Evolutionary conservation across 2,329 filamentous ascomycete species (phyloP), one percentile per base, ranked within the genome.

Genomic region (Trichophyton benhamiae): DNA sequence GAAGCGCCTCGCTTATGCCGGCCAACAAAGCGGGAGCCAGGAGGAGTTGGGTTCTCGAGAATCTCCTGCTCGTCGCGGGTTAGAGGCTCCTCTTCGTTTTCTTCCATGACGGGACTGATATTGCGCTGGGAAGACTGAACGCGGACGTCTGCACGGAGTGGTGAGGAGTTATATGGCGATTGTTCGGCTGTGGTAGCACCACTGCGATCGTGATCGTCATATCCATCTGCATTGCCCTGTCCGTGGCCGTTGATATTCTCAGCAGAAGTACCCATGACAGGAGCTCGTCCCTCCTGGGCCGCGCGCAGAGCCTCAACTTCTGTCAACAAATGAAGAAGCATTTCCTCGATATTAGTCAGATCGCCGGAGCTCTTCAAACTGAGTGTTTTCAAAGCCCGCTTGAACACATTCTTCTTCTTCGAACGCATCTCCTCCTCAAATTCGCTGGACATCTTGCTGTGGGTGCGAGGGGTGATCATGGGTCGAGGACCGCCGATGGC

Each of bases 401-500:
- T 88, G 77, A 97, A 94, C n/a, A 99, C 83, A 70, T 90, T 96
- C 75, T 90, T 88, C 71, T 90, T 91, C 82, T 96, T 96, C 52
- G 82, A 80, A 22, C 86, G 80, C 46, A 80, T 69, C 53, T 86
- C 83, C 36, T 84, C 82, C 17, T 83, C 81, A 7, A 82, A 79
- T 11, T 76, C 72, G 7, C 72, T 71, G 25, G 76, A 77, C 67
- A 69, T 70, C 63, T 79, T 78, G 46, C 78, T 77, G 62, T 76
- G 75, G 44, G 83, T 84, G 63, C 87, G 83, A 25, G 86, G 77
- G 9, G 79, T 79, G 7, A 91, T 91, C 70, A 88, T 87, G 33
- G 92, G 91, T 61, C 94, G 85, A 5, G 94, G 91, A 0, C 92
- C 92, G 60, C 88, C 87, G 63, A 97, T 83, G 49, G 89, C 83